Base-by-base conservation (phyloP, 257 asterid genomes). In the Nicotiana knightiana region DNA sequence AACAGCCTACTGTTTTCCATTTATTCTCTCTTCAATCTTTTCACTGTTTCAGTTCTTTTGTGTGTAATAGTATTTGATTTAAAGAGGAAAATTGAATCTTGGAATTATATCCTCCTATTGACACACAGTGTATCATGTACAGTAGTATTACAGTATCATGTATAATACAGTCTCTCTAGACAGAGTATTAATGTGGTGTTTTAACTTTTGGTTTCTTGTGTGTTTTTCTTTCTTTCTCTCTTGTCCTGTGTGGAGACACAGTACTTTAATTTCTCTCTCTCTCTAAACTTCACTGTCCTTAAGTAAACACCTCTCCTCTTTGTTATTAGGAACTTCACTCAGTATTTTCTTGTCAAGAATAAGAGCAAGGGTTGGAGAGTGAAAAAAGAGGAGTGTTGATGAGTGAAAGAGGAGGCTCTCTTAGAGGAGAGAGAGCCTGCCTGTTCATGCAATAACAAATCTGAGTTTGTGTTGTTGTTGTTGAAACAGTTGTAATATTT, bases 401-500 rank as follows among this genome's bases (percentile, higher is more conserved):
- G 97, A 89, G 87, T 87, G 97, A 93, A 84, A 86, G 93, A 90
- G 97, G 89, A 71, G 97, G 97, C 97, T 93, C 98, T 92, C 98
- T 86, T 90, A 86, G 91, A 76, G 88, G 83, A 88, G 98, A 91
- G 97, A 91, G 97, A 90, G 97, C 95, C 95, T 90, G 67, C 97
- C 92, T 86, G 90, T 91, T 83, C 90, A 93, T 91, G 93, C 95
- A 93, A 82, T 84, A 58, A 39, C 64, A 21, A 32, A 32, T 43
- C 11, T 43, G 3, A 43, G 51, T 43, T 43, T 43, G 51, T 43
- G 51, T 43, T 43, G 9, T 77, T 53, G 63, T 76, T 76, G 61
- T 21, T 21, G 24, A 55, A 28, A 77, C 3, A 33, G 32, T 32
- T 32, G 33, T 32, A 18, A 43, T 76, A 46, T 54, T 55, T 33